phyloP scores from a whole-genome alignment of 2,329 filamentous ascomycete genomes.

The Elsinoe batatas region DNA sequence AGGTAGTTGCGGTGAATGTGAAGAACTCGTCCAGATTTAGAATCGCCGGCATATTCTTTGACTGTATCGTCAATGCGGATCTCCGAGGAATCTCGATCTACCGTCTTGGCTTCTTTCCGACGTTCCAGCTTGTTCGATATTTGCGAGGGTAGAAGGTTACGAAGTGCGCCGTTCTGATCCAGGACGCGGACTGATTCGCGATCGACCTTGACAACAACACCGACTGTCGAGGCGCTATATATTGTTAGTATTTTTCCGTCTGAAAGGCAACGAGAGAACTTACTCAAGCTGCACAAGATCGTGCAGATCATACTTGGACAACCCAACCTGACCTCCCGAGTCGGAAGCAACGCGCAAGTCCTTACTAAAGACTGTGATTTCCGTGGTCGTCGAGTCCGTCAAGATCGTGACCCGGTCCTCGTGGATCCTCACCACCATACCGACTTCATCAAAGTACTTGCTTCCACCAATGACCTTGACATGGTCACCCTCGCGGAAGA shows the following conservation, averaged over 20 bases:
- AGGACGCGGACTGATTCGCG: constrained; percentile 82
- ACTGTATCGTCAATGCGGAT: constrained; percentile 87
- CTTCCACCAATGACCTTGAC: constrained; percentile 98
- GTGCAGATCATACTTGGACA: constrained; percentile 85
- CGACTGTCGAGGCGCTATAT: constrained; percentile 67
- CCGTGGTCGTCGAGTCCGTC: constrained; percentile 83
- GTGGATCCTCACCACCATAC: constrained; percentile 89
- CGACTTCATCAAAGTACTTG: constrained; percentile 87
- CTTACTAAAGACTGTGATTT: constrained; percentile 97
- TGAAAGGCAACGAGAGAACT: constrained; percentile 24
- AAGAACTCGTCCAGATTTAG: constrained; percentile 76
- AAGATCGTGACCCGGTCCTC: constrained; percentile 88
- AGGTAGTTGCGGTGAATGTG: constrained; percentile 91
- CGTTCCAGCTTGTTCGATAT: constrained; percentile 81
- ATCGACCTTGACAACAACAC: constrained; percentile 89
- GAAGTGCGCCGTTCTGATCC: constrained; percentile 77
- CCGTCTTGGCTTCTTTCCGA: constrained; percentile 70
- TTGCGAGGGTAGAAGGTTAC: constrained; percentile 79
- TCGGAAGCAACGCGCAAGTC: constrained; percentile 90
- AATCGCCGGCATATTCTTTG: constrained; percentile 78
- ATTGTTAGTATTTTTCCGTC: constrained; percentile 23
- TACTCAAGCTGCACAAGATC: constrained; percentile 89
- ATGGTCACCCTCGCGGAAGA: constrained; percentile 87
- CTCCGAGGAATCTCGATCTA: constrained; percentile 86
- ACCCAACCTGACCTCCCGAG: constrained; percentile 70